Base-by-base conservation (phyloP, 2,329 filamentous ascomycete genomes). In the Fusarium sp. region DNA sequence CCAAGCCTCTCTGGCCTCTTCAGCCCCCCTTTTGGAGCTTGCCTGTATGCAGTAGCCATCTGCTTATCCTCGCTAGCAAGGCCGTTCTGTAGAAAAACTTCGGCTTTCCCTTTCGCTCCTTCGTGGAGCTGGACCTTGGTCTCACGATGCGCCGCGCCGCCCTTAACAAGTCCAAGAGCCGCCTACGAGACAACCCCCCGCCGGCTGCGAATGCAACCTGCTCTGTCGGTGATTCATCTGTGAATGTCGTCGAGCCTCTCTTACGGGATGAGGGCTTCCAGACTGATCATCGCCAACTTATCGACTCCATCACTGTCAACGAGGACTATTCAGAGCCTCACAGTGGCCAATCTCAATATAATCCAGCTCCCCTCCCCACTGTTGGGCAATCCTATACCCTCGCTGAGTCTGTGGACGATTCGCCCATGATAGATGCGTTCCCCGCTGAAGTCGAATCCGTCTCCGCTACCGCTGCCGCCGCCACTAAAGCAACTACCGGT, bases 71-170 rank as follows among this genome's bases (percentile, higher is more conserved):
- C 53, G 41, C 38, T 63, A 52, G 44, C 43, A 66, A 53, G 47
- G 62, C 63, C 50, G 55, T 43, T 46, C 57, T 63, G 60, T 68
- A 63, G 64, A 74, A 74, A 66, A 68, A 61, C 49, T 57, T 63
- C 49, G 33, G 50, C 33, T 57, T 47, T 42, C 47, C 63, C 63
- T 48, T 50, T 60, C 50, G 28, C 59, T 53, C 24, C 29, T 29
- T 50, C 31, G n/a, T 42, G 31, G 44, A 55, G 28, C 50, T 49
- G 44, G 58, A 39, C 41, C 44, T 57, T 59, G 57, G 37, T 59
- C 44, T 73, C 67, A 75, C 63, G 62, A 75, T 75, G 74, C 73
- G 74, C 54, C 63, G 54, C 42, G 46, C 62, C 33, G 60, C 74
- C 44, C 55, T 62, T 48, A 54, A 56, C 41, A 65, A 55, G 54